phyloP scores from a whole-genome alignment of 2,329 filamentous ascomycete species.

The Alternaria triticina region DNA sequence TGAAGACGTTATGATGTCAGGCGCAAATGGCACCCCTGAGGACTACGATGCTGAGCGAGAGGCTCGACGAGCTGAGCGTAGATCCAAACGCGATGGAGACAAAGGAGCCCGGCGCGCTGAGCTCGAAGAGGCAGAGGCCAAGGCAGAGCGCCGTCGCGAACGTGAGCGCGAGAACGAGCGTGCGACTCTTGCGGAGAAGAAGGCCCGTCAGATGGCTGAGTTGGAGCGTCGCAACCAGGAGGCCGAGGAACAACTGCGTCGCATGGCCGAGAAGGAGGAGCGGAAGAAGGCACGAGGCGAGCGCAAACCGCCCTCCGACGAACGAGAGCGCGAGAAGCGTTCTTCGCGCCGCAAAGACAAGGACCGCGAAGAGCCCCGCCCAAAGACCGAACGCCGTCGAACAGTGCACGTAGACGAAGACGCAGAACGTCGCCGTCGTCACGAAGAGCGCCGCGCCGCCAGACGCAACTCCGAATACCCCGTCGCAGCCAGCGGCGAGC shows the following conservation, averaged over 20 bases:
- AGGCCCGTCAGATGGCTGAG: conserved; percentile 46
- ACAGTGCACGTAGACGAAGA: conserved; percentile 47
- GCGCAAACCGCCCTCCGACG: conserved; percentile 37
- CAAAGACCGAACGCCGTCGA: conserved; percentile 42
- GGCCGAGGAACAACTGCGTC: conserved; percentile 48
- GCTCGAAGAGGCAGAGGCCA: conserved; percentile 45
- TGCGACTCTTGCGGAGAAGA: conserved; percentile 44
- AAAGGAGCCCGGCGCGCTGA: conserved; percentile 41
- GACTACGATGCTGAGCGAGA: conserved; percentile 47
- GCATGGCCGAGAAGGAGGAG: conserved; percentile 49
- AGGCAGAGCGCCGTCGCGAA: conserved; percentile 47
- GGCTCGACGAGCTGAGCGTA: conserved; percentile 45
- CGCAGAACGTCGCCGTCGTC: conserved; percentile 48
- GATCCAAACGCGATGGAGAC: conserved; percentile 45
- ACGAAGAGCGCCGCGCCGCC: conserved; percentile 52
- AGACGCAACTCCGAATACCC: conserved; percentile 48
- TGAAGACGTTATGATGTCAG: conserved; percentile 37
- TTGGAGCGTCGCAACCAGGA: conserved; percentile 48
- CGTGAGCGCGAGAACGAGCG: conserved; percentile 46
- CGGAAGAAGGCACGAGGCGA: conserved; percentile 41
- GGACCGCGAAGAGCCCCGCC: conserved; percentile 37
- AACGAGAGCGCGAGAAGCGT: conserved; percentile 43
- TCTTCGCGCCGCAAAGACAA: conserved; percentile 46
- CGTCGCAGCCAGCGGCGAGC: conserved; percentile 38
- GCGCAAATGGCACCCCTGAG: conserved; percentile 31